A percentile compares a stretch with the other conserved stretches of the same genome.
These are phyloP conservation scores for Colletotrichum sp. DNA, from an alignment of 2,329 filamentous ascomycete species.

Conservation along the genomic window DNA sequence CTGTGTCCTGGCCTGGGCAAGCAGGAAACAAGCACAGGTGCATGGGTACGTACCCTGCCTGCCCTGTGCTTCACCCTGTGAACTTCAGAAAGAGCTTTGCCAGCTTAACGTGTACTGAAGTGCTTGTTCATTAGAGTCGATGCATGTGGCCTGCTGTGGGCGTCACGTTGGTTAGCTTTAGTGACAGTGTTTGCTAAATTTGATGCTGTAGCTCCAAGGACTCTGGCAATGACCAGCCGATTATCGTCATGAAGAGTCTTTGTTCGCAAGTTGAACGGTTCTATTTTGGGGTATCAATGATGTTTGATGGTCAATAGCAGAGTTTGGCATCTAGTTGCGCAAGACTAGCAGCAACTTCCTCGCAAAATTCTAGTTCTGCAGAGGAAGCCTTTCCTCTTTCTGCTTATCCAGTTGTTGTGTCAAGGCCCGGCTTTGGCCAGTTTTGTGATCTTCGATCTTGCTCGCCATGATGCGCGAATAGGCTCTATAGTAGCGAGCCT, in stretches of 20 bases:
- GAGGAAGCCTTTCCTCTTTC: not conserved
- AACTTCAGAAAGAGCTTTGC: not conserved
- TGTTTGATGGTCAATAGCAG: not conserved
- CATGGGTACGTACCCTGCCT: constrained; percentile 1
- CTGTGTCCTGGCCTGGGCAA: not conserved
- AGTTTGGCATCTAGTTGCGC: not conserved
- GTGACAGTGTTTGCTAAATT: not conserved
- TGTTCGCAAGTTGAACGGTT: not conserved
- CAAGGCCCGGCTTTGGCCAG: not conserved
- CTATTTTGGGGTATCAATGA: not conserved
- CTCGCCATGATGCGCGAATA: not conserved
- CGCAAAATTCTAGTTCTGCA: not conserved
- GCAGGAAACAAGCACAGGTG: not conserved
- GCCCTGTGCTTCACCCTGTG: not conserved
- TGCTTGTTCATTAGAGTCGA: not conserved
- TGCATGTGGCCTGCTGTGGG: not conserved
- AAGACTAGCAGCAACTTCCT: not conserved
- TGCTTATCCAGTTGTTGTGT: not conserved
- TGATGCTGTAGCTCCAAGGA: not conserved
- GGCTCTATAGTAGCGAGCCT: not conserved
- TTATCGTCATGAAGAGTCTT: not conserved
- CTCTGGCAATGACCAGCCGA: not conserved
- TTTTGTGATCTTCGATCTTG: not conserved
- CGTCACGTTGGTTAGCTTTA: not conserved
- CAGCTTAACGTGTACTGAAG: not conserved